Percentiles rank a stretch among this genome's conserved stretches.
Evolutionary conservation across 192 early-diverging fungal genomes (phyloP).

Genomic region (Mycoemilia scoparia): DNA sequence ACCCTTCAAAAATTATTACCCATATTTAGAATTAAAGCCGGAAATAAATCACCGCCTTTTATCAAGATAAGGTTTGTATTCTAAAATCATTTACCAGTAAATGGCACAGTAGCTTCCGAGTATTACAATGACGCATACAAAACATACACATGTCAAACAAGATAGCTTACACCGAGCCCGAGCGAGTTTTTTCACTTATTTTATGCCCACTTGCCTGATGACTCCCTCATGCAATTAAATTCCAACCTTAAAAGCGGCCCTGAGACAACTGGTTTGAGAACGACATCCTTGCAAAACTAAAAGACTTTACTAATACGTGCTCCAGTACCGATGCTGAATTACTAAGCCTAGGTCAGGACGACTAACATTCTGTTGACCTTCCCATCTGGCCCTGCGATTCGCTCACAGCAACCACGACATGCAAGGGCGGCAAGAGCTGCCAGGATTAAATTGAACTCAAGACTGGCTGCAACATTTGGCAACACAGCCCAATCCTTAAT

Average conservation of each 20-base stretch:
- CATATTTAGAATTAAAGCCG: too few relatives aligned
- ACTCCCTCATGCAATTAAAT: conserved; percentile 4
- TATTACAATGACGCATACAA: conserved; percentile 19
- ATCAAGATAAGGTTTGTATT: too few relatives aligned
- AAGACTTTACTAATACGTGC: not conserved
- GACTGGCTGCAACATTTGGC: not conserved
- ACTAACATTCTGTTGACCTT: not conserved
- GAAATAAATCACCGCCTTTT: too few relatives aligned
- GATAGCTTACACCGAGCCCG: too few relatives aligned
- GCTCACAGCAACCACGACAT: not conserved
- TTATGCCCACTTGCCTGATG: too few relatives aligned
- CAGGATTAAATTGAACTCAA: not conserved
- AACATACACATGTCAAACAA: conserved; percentile 16
- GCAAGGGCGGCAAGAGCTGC: not conserved
- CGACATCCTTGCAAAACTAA: too few relatives aligned
- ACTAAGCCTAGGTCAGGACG: not conserved
- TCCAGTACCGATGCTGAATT: not conserved
- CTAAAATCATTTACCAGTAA: too few relatives aligned
- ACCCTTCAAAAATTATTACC: too few relatives aligned
- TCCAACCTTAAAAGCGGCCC: conserved; percentile 2
- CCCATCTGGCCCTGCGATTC: not conserved
- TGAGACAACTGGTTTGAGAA: not conserved
- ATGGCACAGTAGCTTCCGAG: too few relatives aligned
- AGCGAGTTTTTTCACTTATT: too few relatives aligned
- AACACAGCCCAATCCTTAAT: not conserved